phyloP scores from a whole-genome alignment of 768 basidiomycete species.

The Solioccasus polychromus region DNA sequence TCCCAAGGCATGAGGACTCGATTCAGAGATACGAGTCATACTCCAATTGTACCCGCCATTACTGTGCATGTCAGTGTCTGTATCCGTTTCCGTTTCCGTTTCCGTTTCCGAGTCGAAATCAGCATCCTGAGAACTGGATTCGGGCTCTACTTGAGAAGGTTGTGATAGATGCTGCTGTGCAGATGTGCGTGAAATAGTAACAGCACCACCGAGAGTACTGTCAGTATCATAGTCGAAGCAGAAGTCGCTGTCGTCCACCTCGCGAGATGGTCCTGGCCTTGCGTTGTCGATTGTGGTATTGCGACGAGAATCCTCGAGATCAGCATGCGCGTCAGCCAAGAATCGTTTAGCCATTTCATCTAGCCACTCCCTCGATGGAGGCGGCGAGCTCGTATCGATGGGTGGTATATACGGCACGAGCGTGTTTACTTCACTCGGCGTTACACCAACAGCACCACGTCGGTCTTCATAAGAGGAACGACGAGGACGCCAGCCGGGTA shows the following conservation, averaged over 20 bases:
- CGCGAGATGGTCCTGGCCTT: neutral
- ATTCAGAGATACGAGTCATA: neutral
- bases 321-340: conserved; percentile 17
- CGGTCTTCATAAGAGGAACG: conserved; percentile 26
- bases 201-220: conserved; percentile 10
- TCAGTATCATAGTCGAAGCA: conserved; percentile 22
- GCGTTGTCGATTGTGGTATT: neutral
- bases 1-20: conserved; percentile 5
- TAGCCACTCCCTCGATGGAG: conserved; percentile 17
- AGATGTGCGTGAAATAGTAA: neutral
- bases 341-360: conserved; percentile 12
- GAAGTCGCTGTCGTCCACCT: conserved; percentile 11
- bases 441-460: conserved; percentile 20
- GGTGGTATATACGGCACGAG: conserved; percentile 25
- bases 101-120: conserved; percentile 10
- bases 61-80: conserved; percentile 15
- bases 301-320: neutral
- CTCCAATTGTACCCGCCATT: conserved; percentile 16
- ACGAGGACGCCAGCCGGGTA: conserved; percentile 23
- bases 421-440: conserved; percentile 26
- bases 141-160: conserved; percentile 2
- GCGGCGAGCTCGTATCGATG: conserved; percentile 17
- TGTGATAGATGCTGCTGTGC: neutral
- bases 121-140: conserved; percentile 5
- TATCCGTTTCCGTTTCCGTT: conserved; percentile 12